Evolutionary conservation across 345 rosid genomes (phyloP), one percentile per base, ranked within the genome.

Genomic region (Erucastrum elatum): DNA sequence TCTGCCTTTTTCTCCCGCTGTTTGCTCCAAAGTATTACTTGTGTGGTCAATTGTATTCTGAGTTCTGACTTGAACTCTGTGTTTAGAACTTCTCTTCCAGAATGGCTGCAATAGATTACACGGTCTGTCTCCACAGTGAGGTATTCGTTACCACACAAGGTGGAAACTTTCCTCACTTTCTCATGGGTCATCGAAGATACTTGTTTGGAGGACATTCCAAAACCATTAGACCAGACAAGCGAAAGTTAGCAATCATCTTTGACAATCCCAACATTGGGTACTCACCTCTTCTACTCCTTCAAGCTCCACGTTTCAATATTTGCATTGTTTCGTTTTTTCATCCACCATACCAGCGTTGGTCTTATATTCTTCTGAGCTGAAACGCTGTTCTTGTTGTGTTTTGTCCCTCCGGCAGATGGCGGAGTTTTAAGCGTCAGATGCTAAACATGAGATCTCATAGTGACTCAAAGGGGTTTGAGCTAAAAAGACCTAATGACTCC

Each of bases 71-170:
- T 80, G 68, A 77, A 17, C 75, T 61, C 46, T 86, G 79, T 81
- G 80, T 83, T 64, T 86, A 96, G 99, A 91, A 91, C 85, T 96
- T 81, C 80, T 96, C 99, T 74, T 93, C 99, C 35, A 90, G 99
- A 89, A 96, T 93, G 98, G 99, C 99, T 77, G 99, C 99, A 0
- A 89, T 96, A 88, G 99, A 96, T 81, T 93, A 96, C 87, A 93
- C 97, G 9, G 99, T 96, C 70, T 96, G 99, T 85, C 99, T 96
- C 83, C 95, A 91, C 82, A 96, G 99, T 70, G 99, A 96, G 84
- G 98, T 93, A 15, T 96, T 96, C 85, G 97, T 93, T 78, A 96
- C 99, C 10, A 91, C 97, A 64, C 99, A 96, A 86, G 99, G 99
- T 78, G 98, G 99, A 72, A 96, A 96, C 75, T 96, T 96, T 75